Evolutionary conservation across 805 yeast genomes (phyloP).

Genomic region (Wickerhamiella kazuoi): DNA sequence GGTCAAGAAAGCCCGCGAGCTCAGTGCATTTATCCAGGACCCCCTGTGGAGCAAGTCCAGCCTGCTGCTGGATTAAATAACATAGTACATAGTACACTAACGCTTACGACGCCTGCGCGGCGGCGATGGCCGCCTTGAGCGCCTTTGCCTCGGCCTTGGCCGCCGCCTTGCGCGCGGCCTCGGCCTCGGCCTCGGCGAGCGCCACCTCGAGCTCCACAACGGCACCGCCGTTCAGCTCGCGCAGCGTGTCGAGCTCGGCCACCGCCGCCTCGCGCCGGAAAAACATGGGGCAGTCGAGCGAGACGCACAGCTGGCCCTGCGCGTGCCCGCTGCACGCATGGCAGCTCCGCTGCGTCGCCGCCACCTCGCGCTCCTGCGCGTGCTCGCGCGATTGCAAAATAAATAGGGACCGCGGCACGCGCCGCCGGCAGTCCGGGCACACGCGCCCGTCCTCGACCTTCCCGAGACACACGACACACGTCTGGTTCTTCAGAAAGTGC

Average conservation of each 20-base stretch:
- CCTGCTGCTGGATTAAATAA: too few relatives aligned
- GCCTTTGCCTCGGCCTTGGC: too few relatives aligned
- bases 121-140: too few relatives aligned
- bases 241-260: neutral
- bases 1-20: slow-evolving; percentile 53
- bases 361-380: slow-evolving; percentile 3
- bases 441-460: slow-evolving; percentile 1
- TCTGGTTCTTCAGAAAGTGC: slow-evolving; percentile 5
- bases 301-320: slow-evolving; percentile 6
- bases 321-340: slow-evolving; percentile 7
- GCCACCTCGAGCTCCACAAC: neutral
- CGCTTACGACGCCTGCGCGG: too few relatives aligned
- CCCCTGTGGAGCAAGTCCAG: slow-evolving; percentile 48
- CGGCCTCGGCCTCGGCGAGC: too few relatives aligned
- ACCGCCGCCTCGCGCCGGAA: slow-evolving; percentile 9
- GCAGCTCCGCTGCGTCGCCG: slow-evolving; percentile 6
- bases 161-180: too few relatives aligned
- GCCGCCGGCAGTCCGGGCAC: slow-evolving; percentile 4
- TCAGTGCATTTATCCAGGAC: slow-evolving; percentile 74
- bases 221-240: neutral
- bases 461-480: slow-evolving; percentile 9
- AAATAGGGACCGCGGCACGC: slow-evolving; percentile 7
- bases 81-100: too few relatives aligned
- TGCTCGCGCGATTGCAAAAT: slow-evolving; percentile 5
- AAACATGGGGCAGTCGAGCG: slow-evolving; percentile 12